Base-by-base conservation (phyloP, 2,329 filamentous ascomycete species). In the Fusarium proliferatum region DNA sequence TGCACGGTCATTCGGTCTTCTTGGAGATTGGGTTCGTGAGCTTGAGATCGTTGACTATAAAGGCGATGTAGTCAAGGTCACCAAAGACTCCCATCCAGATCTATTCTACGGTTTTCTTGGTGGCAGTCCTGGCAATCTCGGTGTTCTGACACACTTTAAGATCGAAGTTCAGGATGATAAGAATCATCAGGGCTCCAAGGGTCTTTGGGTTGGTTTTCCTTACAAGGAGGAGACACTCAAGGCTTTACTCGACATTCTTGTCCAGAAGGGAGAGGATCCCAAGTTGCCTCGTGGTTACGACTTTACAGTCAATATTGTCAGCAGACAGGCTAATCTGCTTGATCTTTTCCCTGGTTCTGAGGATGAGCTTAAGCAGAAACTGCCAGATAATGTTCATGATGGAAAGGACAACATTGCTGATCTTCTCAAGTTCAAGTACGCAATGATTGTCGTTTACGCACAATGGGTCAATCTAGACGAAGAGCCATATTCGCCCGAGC, bases 101-200 rank as follows among this genome's bases (percentile, higher is more conserved):
- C 82, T 91, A 1, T 91, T 89, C 78, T 91, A 87, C 83, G 89
- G 88, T 2, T 81, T 90, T 10, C 82, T 85, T 9, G 88, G 88
- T 4, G 88, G 89, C 5, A 89, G 89, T 7, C 87, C 86, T 0
- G 88, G 88, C 4, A 90, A 86, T 30, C 88, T 88, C 56, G 89
- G 86, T 2, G 82, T 91, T 7, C 13, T 61, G 28, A 61, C 45
- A 2, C 57, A 61, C 28, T 52, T 61, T 9, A 61, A 61, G 45
- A 34, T 61, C 13, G 45, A 53, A 23, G 58, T 62, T 1, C 59
- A 62, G 21, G 59, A 56, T 8, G 59, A 57, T 2, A 45, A 46
- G 23, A 45, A 45, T 4, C 23, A 61, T 12, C 30, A 45, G 23
- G 59, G 59, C 13, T 62, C 59, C 39, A 56, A 62, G 33, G 30